These are phyloP conservation scores for Crithidia thermophila DNA, from an alignment of 208 protist genomes.

Conservation along the genomic window DNA sequence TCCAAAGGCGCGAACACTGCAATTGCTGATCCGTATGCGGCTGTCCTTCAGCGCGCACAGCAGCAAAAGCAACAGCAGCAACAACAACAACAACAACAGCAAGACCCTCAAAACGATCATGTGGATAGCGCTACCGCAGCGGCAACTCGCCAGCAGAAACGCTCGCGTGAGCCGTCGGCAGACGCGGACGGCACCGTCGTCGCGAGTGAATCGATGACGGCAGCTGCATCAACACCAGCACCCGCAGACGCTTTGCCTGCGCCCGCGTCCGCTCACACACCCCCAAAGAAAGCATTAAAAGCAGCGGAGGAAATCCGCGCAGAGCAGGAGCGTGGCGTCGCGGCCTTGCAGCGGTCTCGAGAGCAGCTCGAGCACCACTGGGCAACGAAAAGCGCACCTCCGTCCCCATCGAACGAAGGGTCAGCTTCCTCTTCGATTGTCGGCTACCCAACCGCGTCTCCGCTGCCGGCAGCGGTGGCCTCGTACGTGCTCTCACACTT, in stretches of 20 bases:
- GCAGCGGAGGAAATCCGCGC: conserved; percentile 8
- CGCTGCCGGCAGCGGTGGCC: conserved; percentile 5
- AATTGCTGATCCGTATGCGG: conserved; percentile 22
- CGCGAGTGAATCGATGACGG: not conserved
- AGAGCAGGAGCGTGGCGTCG: conserved; percentile 16
- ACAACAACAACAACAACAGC: conserved; percentile 5
- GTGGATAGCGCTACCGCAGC: not conserved
- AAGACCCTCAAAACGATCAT: not conserved
- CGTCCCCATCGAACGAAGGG: too few species aligned
- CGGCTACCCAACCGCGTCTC: not conserved
- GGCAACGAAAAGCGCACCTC: too few species aligned
- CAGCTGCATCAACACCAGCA: not conserved
- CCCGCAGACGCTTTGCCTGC: not conserved
- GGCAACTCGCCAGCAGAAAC: conserved; percentile 3
- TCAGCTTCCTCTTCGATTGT: too few species aligned
- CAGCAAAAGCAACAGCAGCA: not conserved
- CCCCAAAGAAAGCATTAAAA: not conserved
- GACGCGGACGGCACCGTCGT: not conserved
- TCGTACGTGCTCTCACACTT: conserved; percentile 11
- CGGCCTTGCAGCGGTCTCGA: conserved; percentile 15
- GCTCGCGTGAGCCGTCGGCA: conserved; percentile 1
- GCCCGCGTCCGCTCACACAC: not conserved
- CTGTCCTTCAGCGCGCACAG: conserved; percentile 8
- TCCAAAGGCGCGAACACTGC: not conserved
- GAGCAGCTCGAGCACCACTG: conserved; percentile 9